phyloP scores from a whole-genome alignment of 1,284 basidiomycete genomes.

The Heliocybe sulcata region DNA sequence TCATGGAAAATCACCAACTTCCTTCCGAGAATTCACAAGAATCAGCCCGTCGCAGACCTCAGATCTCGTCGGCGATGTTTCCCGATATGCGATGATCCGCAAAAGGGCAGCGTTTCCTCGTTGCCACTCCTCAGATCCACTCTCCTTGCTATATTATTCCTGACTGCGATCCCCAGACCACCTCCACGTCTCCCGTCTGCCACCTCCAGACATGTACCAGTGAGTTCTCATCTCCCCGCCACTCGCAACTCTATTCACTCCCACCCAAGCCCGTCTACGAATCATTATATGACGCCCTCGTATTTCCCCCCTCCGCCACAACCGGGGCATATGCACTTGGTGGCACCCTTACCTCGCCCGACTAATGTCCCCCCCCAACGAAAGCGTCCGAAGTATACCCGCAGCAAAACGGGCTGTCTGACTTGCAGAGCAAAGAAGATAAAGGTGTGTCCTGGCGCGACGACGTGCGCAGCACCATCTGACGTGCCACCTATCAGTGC shows the following conservation, averaged over 20 bases:
- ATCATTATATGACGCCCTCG: background rate
- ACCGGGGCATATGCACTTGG: background rate
- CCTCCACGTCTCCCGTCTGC: background rate
- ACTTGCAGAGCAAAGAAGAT: slow-evolving; percentile 84
- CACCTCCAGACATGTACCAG: background rate
- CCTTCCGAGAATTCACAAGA: background rate
- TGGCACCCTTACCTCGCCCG: background rate
- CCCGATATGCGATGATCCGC: slow-evolving; percentile 3
- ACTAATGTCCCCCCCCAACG: slow-evolving; percentile 31
- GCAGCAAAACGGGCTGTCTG: slow-evolving; percentile 79
- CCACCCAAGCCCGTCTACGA: background rate
- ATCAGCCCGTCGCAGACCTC: background rate
- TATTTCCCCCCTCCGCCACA: slow-evolving; percentile 1
- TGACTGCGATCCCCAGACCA: background rate
- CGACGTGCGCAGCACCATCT: slow-evolving; percentile 6
- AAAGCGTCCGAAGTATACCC: slow-evolving; percentile 80
- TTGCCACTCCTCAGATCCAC: background rate
- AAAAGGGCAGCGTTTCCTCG: background rate
- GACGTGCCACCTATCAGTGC: slow-evolving; percentile 46
- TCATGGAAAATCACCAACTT: background rate
- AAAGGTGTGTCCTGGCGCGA: slow-evolving; percentile 46
- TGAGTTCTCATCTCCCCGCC: background rate
- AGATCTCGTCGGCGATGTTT: slow-evolving; percentile 1
- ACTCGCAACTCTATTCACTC: background rate
- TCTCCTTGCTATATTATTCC: background rate